Conservation (phyloP, 208 protist genomes). For the Naegleria lovaniensis region DNA sequence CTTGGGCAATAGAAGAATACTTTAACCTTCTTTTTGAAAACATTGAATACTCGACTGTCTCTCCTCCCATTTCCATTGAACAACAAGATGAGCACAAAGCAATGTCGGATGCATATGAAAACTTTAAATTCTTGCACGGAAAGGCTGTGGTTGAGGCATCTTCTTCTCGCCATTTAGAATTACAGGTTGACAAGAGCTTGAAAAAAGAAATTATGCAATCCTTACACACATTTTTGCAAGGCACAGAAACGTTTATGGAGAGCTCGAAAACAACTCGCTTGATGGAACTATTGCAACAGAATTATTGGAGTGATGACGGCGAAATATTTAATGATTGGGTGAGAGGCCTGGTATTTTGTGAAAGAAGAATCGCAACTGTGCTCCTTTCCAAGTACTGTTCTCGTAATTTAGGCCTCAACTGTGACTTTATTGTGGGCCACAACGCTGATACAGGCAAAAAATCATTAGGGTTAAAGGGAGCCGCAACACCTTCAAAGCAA, state of each 20-base stretch:
- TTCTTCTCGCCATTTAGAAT: neutral
- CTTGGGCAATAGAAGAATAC: neutral
- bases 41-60: no score
- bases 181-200: neutral
- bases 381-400: neutral
- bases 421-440: neutral
- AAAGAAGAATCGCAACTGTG: neutral
- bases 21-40: neutral
- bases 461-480: conserved; percentile 40
- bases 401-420: neutral
- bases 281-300: no score
- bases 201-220: neutral
- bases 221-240: no score
- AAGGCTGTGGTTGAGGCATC: neutral
- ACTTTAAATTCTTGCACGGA: no score
- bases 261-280: no score
- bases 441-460: neutral
- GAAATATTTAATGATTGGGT: neutral
- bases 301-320: no score
- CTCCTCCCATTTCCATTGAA: no score
- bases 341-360: neutral
- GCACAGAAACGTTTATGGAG: no score
- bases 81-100: neutral
- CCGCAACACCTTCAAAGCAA: conserved; percentile 41
- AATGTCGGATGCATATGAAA: neutral